Evolutionary conservation across 2,329 filamentous ascomycete genomes (phyloP).

Genomic region (Aspergillus uvarum): DNA sequence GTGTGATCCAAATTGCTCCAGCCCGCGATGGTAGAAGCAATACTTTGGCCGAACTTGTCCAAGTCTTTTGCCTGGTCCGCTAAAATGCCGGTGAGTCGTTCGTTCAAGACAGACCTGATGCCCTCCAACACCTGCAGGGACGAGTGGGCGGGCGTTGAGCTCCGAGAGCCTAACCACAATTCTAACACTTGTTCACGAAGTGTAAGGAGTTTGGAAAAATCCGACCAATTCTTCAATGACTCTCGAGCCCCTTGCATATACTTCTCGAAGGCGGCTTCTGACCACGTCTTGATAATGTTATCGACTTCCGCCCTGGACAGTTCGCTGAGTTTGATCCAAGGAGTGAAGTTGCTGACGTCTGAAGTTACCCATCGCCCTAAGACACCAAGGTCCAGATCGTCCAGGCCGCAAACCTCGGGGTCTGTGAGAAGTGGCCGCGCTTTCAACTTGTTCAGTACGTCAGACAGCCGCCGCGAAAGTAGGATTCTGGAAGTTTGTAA

Average conservation of each 20-base stretch:
- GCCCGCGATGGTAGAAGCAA: conserved; percentile 60
- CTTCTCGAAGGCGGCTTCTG: conserved; percentile 58
- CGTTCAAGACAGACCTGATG: conserved; percentile 68
- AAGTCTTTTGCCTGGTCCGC: conserved; percentile 64
- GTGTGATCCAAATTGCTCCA: conserved; percentile 60
- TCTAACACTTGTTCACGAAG: conserved; percentile 69
- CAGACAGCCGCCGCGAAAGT: conserved; percentile 69
- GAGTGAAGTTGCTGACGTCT: conserved; percentile 80
- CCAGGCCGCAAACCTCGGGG: conserved; percentile 61
- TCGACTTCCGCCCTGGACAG: conserved; percentile 60
- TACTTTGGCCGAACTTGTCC: conserved; percentile 62
- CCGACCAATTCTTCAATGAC: conserved; percentile 59
- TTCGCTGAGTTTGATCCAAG: conserved; percentile 82
- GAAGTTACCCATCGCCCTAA: conserved; percentile 77
- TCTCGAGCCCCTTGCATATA: conserved; percentile 63
- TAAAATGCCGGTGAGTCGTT: conserved; percentile 63
- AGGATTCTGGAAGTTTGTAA: conserved; percentile 74
- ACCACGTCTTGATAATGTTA: conserved; percentile 64
- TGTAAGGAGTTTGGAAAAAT: conserved; percentile 68
- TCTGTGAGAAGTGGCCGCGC: conserved; percentile 71
- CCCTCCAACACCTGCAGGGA: conserved; percentile 66
- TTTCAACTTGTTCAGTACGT: conserved; percentile 69
- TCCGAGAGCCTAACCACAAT: conserved; percentile 71
- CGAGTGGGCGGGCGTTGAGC: conserved; percentile 53
- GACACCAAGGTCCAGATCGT: conserved; percentile 73